phyloP scores from a whole-genome alignment of 2,329 filamentous ascomycete species.

The Nemania sp. region DNA sequence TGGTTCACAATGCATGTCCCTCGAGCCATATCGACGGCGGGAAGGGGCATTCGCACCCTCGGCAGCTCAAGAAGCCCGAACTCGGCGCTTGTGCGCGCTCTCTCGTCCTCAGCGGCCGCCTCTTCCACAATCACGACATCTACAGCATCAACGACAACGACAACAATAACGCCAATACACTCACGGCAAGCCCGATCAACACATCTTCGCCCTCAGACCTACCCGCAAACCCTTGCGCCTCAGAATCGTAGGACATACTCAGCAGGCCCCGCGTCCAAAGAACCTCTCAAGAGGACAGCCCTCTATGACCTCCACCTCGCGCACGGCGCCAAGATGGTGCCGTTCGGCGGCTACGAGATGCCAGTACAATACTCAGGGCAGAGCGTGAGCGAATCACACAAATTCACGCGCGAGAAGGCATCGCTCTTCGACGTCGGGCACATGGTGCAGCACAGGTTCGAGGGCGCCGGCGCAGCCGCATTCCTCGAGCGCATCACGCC shows the following conservation, averaged over 20 bases:
- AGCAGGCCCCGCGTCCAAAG: constrained; percentile 25
- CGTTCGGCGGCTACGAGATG: constrained; percentile 93
- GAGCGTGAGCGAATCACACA: constrained; percentile 81
- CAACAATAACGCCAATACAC: neutral
- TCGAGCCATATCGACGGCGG: constrained; percentile 26
- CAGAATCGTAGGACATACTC: constrained; percentile 29
- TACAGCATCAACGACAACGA: neutral
- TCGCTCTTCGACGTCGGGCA: constrained; percentile 96
- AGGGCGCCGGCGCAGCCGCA: constrained; percentile 75
- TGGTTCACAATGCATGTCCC: constrained; percentile 32
- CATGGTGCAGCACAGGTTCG: constrained; percentile 91
- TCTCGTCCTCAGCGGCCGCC: constrained; percentile 19
- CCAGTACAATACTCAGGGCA: constrained; percentile 83
- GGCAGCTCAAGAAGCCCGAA: constrained; percentile 16
- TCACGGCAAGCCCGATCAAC: constrained; percentile 4
- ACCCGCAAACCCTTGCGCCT: constrained; percentile 3
- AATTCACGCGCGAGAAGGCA: constrained; percentile 83
- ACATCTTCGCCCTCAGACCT: constrained; percentile 2
- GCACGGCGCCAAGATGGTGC: constrained; percentile 88
- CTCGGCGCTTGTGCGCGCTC: constrained; percentile 9
- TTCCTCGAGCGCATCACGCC: constrained; percentile 88
- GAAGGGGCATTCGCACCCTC: constrained; percentile 27
- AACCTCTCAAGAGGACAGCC: constrained; percentile 63
- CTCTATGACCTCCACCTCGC: constrained; percentile 78
- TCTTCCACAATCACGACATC: no score